Evolutionary conservation across 1,284 basidiomycete genomes (phyloP), one percentile per base, ranked within the genome.

Genomic region (Cutaneotrichosporon sp.): DNA sequence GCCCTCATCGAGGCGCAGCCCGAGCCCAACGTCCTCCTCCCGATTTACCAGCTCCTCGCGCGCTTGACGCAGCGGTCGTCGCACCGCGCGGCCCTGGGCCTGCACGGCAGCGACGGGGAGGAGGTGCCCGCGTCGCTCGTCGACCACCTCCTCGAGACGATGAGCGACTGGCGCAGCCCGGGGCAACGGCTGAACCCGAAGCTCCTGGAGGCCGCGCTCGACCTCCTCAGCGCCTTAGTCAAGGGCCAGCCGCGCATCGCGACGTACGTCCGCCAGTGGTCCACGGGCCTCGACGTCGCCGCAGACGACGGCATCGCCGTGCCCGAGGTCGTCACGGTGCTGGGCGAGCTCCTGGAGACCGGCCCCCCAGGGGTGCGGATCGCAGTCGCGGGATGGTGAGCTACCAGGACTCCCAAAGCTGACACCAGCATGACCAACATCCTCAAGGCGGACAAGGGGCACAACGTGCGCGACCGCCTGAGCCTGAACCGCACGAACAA

Each of bases 141-240:
- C 31, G 38, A 61, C 25, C 72, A 75, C 43, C 67, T 76, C 2
- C 60, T 76, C 11, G 54, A 55, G 24, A 69, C 67, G 6, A 60
- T 71, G 38, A 58, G 59, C 20, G 64, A 63, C 55, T 59, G 77
- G 9, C 71, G 59, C 45, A 27, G 27, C 1, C 60, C 60, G 1
- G 52, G 55, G 2, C 76, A 18, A 73, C 73, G 61, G 73, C 80
- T 3, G 80, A 80, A 72, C 54, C 62, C 58, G 8, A 63, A 91
- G 85, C 73, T 86, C 2, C 86, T 90, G 69, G 90, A 91, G 77
- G 87, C 88, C 0, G 85, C 83, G 0, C 76, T 92, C 6, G 82
- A 81, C 24, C 88, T 89, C 0, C 78, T 93, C n/a, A 87, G 87
- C 2, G 82, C 88, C 0, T 75, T 93, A 11, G 82, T 86, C 18